Evolutionary conservation across 164 flowering plant genomes (phyloP).

Genomic region (Vitis rotundifolia): DNA sequence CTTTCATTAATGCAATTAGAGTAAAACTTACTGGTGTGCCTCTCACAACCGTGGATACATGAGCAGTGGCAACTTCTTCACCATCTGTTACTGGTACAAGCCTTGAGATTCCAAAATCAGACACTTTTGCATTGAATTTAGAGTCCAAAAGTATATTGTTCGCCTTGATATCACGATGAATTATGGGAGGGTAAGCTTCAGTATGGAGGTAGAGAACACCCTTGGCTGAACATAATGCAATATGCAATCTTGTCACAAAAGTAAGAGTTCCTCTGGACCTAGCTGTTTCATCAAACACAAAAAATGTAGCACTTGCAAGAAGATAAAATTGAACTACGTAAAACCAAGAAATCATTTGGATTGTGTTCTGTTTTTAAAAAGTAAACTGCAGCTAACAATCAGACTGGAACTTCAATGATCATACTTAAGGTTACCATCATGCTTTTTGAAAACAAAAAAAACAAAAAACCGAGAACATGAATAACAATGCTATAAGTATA

Average conservation of each 20-base stretch:
- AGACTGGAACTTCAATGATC: no score
- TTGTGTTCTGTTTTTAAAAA: no score
- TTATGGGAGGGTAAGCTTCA: constrained; percentile 43
- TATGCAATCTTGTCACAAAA: constrained; percentile 30
- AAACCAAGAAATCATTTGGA: no score
- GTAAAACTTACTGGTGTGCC: constrained; percentile 39
- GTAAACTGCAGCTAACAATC: no score
- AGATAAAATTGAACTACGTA: no score
- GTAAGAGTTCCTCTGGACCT: constrained; percentile 19
- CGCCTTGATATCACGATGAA: constrained; percentile 48
- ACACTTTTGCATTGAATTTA: constrained; percentile 36
- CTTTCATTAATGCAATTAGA: no score
- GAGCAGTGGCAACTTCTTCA: constrained; percentile 24
- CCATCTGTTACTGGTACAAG: constrained; percentile 29
- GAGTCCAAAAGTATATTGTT: constrained; percentile 44
- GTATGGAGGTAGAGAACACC: constrained; percentile 46
- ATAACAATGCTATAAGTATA: no score
- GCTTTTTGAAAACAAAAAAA: no score
- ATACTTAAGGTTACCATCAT: no score
- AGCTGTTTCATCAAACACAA: constrained; percentile 18
- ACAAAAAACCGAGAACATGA: no score
- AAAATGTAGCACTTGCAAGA: background rate
- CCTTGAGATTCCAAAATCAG: constrained; percentile 42
- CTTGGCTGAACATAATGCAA: constrained; percentile 38
- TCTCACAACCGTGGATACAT: constrained; percentile 36